A percentile compares a stretch with the other conserved stretches of the same genome.
phyloP scores from a whole-genome alignment of 1,284 basidiomycete genomes.

The Bondarzewia mesenterica region DNA sequence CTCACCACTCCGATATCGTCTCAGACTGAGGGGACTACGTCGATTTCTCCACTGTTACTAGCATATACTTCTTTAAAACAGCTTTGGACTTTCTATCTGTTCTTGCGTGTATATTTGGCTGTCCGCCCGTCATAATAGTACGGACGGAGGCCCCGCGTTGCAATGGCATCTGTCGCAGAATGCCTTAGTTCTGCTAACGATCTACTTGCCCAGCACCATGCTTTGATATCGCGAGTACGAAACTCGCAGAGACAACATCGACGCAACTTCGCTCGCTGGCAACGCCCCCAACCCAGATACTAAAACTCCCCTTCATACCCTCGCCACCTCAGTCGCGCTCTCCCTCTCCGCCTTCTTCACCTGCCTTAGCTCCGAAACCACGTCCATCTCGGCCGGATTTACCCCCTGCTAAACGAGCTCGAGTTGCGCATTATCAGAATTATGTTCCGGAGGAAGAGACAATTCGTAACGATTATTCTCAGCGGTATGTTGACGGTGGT shows the following conservation, averaged over 20 bases:
- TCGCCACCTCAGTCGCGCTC: slow-evolving; percentile 36
- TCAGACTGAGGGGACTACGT: too few species aligned
- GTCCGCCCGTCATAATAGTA: too few species aligned
- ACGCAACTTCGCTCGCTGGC: slow-evolving; percentile 30
- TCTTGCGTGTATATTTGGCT: too few species aligned
- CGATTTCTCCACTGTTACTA: too few species aligned
- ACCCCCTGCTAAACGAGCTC: slow-evolving; percentile 62
- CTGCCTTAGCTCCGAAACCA: slow-evolving; percentile 27
- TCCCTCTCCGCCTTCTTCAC: slow-evolving; percentile 38
- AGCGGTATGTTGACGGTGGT: slow-evolving; percentile 83
- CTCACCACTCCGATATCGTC: too few species aligned
- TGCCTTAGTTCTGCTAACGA: slow-evolving; percentile 40
- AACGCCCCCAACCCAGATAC: slow-evolving; percentile 29
- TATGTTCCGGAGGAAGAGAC: slow-evolving; percentile 91
- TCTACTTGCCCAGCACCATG: slow-evolving; percentile 39
- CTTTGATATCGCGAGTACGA: slow-evolving; percentile 33
- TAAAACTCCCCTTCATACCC: slow-evolving; percentile 40
- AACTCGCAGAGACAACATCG: slow-evolving; percentile 33
- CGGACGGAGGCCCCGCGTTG: too few species aligned
- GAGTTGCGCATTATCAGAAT: slow-evolving; percentile 59
- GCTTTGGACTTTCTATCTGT: too few species aligned
- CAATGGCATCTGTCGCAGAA: slow-evolving; percentile 20
- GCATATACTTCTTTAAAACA: too few species aligned
- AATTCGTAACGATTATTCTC: slow-evolving; percentile 90
- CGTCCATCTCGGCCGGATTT: slow-evolving; percentile 48